Evolutionary conservation across 2,329 filamentous ascomycete species (phyloP).

Genomic region (Scolecobasidium constrictum): DNA sequence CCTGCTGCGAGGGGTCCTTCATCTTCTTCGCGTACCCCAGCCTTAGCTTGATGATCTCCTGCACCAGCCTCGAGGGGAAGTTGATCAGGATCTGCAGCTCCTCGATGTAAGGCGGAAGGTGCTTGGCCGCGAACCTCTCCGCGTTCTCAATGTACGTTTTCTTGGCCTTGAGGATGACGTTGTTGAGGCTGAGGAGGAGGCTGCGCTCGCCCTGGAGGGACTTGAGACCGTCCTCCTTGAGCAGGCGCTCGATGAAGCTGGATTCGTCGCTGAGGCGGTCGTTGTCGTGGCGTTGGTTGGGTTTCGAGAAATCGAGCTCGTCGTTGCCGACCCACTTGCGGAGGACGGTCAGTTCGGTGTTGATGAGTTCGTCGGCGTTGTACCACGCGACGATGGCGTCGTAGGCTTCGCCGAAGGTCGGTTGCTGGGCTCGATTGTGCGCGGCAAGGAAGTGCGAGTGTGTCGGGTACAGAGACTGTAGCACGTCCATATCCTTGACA

Average conservation of each 20-base stretch:
- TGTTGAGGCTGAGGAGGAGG: slow-evolving; percentile 73
- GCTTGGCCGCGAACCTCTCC: slow-evolving; percentile 71
- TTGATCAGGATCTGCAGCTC: slow-evolving; percentile 93
- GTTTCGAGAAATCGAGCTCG: slow-evolving; percentile 79
- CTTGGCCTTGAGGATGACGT: slow-evolving; percentile 89
- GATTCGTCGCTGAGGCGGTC: slow-evolving; percentile 57
- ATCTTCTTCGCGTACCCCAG: slow-evolving; percentile 88
- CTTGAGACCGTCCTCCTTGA: slow-evolving; percentile 92
- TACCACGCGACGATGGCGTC: slow-evolving; percentile 91
- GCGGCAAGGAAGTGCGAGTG: slow-evolving; percentile 61
- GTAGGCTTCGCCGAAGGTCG: slow-evolving; percentile 69
- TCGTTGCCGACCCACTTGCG: slow-evolving; percentile 96
- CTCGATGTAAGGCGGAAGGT: slow-evolving; percentile 92
- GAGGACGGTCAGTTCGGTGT: slow-evolving; percentile 80
- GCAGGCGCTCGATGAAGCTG: slow-evolving; percentile 83
- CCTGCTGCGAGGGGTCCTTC: slow-evolving; percentile 88
- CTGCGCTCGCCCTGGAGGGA: slow-evolving; percentile 88
- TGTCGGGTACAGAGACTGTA: slow-evolving; percentile 76
- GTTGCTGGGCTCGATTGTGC: slow-evolving; percentile 66
- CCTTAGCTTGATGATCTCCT: slow-evolving; percentile 90
- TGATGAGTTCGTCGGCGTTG: slow-evolving; percentile 94
- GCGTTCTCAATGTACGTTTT: slow-evolving; percentile 80
- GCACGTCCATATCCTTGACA: slow-evolving; percentile 81
- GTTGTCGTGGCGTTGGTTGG: slow-evolving; percentile 42
- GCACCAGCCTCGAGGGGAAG: slow-evolving; percentile 88